Evolutionary conservation across 768 basidiomycete genomes (phyloP).

Genomic region (Boletus rubropictus): DNA sequence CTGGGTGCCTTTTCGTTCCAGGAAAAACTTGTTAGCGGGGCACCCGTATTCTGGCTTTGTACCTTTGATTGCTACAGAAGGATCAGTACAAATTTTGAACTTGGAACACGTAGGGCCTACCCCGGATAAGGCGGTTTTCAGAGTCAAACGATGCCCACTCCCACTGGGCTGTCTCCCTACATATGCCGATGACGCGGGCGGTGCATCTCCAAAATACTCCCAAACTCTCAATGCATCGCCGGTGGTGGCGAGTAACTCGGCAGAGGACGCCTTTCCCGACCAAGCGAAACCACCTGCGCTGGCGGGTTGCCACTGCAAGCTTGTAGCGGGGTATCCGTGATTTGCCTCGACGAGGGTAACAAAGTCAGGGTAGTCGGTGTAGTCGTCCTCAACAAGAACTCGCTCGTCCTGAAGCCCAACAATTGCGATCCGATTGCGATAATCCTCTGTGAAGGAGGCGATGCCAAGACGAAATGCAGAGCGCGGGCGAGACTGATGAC

Average conservation of each 20-base stretch:
- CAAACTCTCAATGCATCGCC: constrained; percentile 91
- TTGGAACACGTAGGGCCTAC: constrained; percentile 42
- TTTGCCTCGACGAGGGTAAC: constrained; percentile 76
- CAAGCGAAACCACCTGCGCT: constrained; percentile 57
- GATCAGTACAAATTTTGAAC: constrained; percentile 7
- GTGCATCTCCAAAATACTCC: constrained; percentile 74
- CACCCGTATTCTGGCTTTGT: constrained; percentile 74
- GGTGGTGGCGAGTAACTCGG: constrained; percentile 89
- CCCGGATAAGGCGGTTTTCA: constrained; percentile 77
- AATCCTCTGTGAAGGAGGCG: constrained; percentile 81
- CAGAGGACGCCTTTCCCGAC: constrained; percentile 57
- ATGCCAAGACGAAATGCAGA: constrained; percentile 82
- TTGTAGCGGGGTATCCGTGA: constrained; percentile 91
- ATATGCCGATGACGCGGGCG: constrained; percentile 52
- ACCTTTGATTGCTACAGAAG: constrained; percentile 75
- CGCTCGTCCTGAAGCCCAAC: constrained; percentile 79
- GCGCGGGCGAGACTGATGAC: constrained; percentile 65
- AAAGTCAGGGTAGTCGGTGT: constrained; percentile 80
- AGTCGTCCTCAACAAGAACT: constrained; percentile 82
- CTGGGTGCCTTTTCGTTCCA: constrained; percentile 94
- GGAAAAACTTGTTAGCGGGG: constrained; percentile 93
- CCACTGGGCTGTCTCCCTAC: constrained; percentile 59
- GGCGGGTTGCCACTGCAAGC: constrained; percentile 88
- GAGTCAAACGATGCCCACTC: constrained; percentile 58
- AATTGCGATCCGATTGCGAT: constrained; percentile 74